Percentiles rank a stretch among this genome's conserved stretches.
These are phyloP conservation scores for Tricholoma hemisulphureum DNA, from an alignment of 768 basidiomycete species.

Conservation along the genomic window DNA sequence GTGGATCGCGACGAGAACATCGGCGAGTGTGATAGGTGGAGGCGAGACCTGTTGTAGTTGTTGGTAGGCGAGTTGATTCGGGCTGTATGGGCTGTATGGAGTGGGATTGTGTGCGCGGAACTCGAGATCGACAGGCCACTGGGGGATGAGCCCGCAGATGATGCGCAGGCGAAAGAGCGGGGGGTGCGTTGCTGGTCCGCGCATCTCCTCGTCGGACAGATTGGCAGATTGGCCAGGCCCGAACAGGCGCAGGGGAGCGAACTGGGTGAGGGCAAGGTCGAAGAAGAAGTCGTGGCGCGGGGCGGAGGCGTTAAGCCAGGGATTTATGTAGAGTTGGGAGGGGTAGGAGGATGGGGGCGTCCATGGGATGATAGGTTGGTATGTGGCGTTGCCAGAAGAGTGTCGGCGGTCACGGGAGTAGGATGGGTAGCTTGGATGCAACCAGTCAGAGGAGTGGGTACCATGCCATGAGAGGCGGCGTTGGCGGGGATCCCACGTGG, in stretches of 20 bases:
- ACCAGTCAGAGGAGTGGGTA: background rate
- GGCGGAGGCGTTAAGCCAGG: slow-evolving; percentile 47
- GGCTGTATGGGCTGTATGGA: slow-evolving; percentile 19
- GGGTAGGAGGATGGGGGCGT: no score
- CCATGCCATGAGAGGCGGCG: slow-evolving; percentile 1
- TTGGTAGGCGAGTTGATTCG: slow-evolving; percentile 27
- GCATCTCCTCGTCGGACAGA: slow-evolving; percentile 45
- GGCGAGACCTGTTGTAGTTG: no score
- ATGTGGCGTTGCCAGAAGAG: background rate
- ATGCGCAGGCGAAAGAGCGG: slow-evolving; percentile 54
- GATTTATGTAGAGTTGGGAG: slow-evolving; percentile 38
- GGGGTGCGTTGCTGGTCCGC: slow-evolving; percentile 56
- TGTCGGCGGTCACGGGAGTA: background rate
- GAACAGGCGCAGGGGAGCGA: slow-evolving; percentile 42
- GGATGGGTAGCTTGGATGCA: background rate
- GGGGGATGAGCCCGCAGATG: slow-evolving; percentile 50
- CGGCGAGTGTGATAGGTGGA: slow-evolving; percentile 49
- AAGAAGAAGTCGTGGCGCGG: slow-evolving; percentile 48
- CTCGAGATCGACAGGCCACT: slow-evolving; percentile 62
- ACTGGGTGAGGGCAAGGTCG: slow-evolving; percentile 51
- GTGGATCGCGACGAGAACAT: slow-evolving; percentile 56
- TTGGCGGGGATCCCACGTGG: background rate
- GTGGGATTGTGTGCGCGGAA: slow-evolving; percentile 25
- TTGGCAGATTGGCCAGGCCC: slow-evolving; percentile 37
- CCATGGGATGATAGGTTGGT: background rate